Evolutionary conservation across 192 early-diverging fungal genomes (phyloP), one percentile per base, ranked within the genome.

Genomic region (Thamnidium elegans): DNA sequence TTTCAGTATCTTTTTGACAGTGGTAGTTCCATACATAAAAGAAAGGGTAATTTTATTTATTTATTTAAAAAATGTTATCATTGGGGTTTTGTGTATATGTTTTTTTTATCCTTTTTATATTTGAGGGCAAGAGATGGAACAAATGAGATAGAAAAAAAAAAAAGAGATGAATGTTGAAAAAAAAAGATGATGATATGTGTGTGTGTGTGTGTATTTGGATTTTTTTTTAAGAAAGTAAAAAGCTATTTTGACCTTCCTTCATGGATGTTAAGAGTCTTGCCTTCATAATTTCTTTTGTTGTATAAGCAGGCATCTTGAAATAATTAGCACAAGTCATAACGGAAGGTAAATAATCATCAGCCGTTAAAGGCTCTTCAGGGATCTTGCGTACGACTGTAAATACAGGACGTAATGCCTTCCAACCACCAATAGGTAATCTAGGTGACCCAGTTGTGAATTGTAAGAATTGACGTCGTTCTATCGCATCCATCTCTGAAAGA

Each of bases 321-420:
- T 93, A 93, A 67, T 98, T 95, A 51, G 85, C 92, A 70, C 95
- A 98, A 4, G 95, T 98, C 95, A 98, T 98, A 23, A 98, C 95
- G 21, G 86, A 90, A 19, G 95, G 95, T 69, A 98, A 69, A 58
- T 88, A 94, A 45, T 88, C 86, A 68, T 97, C 92, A 0, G 89
- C 74, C 6, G 58, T 75, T 23, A 85, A 64, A 23, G 88, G 84
- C n/a, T 79, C 72, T 52, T 81, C 89, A 44, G 78, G 80, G 7
- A 77, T 81, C 72, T 95, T 96, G 66, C 90, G 81, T 2, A 95
- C 94, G 14, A 97, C 89, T 0, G 90, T 95, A 52, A 97, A 78
- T n/a, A 85, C 77, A 44, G 95, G 95, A 5, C 75, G 79, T 31
- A 97, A 79, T 0, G 83, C 80, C 20, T 85, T 87, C 79, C 93